Conservation (phyloP, 2,329 filamentous ascomycete species). For the Aspergillus sp. region DNA sequence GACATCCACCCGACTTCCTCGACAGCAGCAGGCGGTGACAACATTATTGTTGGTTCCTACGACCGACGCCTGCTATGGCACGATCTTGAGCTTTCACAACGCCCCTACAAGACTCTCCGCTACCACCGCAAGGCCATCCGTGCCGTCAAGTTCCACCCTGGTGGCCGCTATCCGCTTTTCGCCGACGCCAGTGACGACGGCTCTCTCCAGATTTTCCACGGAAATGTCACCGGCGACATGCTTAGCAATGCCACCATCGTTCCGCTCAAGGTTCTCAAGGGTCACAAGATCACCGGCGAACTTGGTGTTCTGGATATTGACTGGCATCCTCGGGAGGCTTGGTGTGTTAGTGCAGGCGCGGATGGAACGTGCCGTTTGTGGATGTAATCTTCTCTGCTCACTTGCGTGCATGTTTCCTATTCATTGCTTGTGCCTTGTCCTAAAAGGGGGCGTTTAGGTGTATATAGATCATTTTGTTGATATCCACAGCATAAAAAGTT, state of each 20-base stretch:
- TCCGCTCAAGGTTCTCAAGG: conserved; percentile 88
- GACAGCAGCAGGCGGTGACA: conserved; percentile 87
- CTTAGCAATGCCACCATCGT: conserved; percentile 98
- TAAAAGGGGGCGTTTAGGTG: conserved; percentile 31
- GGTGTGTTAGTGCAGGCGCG: conserved; percentile 91
- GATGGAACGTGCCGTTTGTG: conserved; percentile 92
- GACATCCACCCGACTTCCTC: conserved; percentile 91
- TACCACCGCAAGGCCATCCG: conserved; percentile 94
- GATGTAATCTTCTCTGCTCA: conserved; percentile 58
- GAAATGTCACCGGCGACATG: conserved; percentile 89
- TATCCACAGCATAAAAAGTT: conserved; percentile 36
- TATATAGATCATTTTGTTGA: conserved; percentile 30
- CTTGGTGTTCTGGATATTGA: conserved; percentile 91
- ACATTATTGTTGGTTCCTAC: conserved; percentile 92
- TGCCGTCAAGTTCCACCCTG: conserved; percentile 82
- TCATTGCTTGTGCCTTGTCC: conserved; percentile 24
- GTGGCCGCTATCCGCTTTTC: conserved; percentile 78
- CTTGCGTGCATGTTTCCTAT: conserved; percentile 30
- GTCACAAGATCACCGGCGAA: conserved; percentile 83
- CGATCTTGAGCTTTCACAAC: conserved; percentile 86
- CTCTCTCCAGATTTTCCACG: conserved; percentile 93
- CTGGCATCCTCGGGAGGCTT: conserved; percentile 94
- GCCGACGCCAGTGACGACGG: conserved; percentile 96
- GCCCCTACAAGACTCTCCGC: conserved; percentile 94
- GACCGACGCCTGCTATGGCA: conserved; percentile 95